Conservation (phyloP, 495 filamentous ascomycete species). For the Chaetomidium leptoderma region DNA sequence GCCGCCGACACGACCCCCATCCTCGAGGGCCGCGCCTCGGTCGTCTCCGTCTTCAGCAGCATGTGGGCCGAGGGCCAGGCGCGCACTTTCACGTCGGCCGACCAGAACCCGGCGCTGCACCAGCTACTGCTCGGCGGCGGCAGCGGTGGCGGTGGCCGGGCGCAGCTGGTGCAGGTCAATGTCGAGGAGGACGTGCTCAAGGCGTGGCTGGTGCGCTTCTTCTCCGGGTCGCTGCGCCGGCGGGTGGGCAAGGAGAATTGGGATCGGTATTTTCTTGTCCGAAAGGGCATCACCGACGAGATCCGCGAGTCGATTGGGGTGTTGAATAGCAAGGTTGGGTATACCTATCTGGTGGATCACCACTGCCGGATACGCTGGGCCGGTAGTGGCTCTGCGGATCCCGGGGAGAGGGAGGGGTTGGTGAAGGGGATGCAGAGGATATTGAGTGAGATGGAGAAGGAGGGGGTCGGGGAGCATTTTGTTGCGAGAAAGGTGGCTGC, state of each 20-base stretch:
- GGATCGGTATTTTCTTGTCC: constrained; percentile 76
- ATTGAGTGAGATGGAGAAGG: constrained; percentile 52
- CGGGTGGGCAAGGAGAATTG: constrained; percentile 57
- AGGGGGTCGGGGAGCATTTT: constrained; percentile 21
- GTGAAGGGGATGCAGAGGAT: constrained; percentile 65
- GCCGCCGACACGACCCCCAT: constrained; percentile 64
- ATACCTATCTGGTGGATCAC: constrained; percentile 87
- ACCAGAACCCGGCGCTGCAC: constrained; percentile 62
- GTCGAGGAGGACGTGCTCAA: constrained; percentile 76
- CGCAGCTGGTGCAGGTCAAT: constrained; percentile 80
- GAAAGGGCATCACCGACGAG: constrained; percentile 65
- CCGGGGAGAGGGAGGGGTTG: constrained; percentile 65
- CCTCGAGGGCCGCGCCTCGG: constrained; percentile 63
- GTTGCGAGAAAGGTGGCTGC: constrained; percentile 12
- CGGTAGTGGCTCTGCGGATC: constrained; percentile 71
- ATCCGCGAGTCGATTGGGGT: constrained; percentile 75
- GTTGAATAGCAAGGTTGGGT: constrained; percentile 85
- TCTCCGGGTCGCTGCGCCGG: constrained; percentile 57
- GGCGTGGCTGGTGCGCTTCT: constrained; percentile 66
- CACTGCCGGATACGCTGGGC: constrained; percentile 92
- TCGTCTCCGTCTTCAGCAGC: constrained; percentile 77
- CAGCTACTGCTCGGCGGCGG: constrained; percentile 44
- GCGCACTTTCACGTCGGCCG: constrained; percentile 59
- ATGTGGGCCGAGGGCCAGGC: constrained; percentile 81
- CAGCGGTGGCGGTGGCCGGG: constrained; percentile 39